These are phyloP conservation scores for Didymella glomerata DNA, from an alignment of 2,329 filamentous ascomycete genomes.

Conservation along the genomic window DNA sequence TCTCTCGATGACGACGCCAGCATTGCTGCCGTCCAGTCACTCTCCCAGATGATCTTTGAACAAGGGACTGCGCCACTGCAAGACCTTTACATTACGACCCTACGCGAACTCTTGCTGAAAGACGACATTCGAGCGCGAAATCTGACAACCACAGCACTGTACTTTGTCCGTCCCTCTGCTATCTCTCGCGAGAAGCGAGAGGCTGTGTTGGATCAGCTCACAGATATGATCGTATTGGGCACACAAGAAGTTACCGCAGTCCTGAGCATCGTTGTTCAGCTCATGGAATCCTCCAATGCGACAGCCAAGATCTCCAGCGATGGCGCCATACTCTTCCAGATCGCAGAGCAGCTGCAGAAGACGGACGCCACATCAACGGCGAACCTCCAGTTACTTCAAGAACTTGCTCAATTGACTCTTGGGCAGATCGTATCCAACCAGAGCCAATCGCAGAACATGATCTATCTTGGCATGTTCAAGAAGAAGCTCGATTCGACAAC, in stretches of 20 bases:
- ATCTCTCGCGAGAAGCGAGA: slow-evolving; percentile 46
- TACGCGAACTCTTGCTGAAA: slow-evolving; percentile 28
- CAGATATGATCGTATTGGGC: slow-evolving; percentile 25
- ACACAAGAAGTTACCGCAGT: slow-evolving; percentile 20
- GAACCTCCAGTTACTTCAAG: slow-evolving; percentile 35
- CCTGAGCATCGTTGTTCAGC: slow-evolving; percentile 40
- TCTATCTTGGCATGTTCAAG: slow-evolving; percentile 41
- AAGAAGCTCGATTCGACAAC: slow-evolving; percentile 29
- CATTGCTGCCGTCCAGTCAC: slow-evolving; percentile 25
- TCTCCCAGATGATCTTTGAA: slow-evolving; percentile 37
- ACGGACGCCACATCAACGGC: slow-evolving; percentile 23
- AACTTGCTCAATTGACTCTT: slow-evolving; percentile 38
- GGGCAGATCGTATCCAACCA: slow-evolving; percentile 46
- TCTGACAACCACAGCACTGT: slow-evolving; percentile 29
- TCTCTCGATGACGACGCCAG: slow-evolving; percentile 16
- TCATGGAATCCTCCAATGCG: slow-evolving; percentile 49
- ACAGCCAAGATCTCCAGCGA: slow-evolving; percentile 46
- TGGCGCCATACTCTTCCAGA: slow-evolving; percentile 35
- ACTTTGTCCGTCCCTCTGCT: slow-evolving; percentile 35
- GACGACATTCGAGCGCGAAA: slow-evolving; percentile 18
- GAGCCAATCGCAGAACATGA: slow-evolving; percentile 44
- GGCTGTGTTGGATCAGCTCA: slow-evolving; percentile 41
- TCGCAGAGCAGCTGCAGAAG: slow-evolving; percentile 38
- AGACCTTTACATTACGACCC: slow-evolving; percentile 30
- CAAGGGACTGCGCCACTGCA: slow-evolving; percentile 30